Base-by-base conservation (phyloP, 352 stramenopile genomes). In the Phytophthora cryptogea region DNA sequence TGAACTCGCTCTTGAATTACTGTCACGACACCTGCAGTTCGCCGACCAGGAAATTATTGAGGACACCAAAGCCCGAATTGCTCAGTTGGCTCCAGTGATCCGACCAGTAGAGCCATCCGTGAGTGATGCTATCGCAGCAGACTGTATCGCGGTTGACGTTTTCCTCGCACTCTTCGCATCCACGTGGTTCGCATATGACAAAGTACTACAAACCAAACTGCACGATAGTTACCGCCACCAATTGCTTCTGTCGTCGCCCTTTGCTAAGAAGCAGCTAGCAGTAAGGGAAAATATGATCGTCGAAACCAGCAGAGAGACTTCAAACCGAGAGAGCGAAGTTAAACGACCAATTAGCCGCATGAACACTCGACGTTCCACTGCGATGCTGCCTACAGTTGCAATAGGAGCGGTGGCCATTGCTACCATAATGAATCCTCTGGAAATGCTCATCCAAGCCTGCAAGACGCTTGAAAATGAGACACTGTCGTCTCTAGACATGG, bases 151-250 rank as follows among this genome's bases (percentile, higher is more conserved):
- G 0, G 72, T 86, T 3, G 79, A 89, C 50, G 56, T 74, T 8
- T 66, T 88, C 35, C 68, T 89, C n/a, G 54, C 75, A 20, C 47
- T 85, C 13, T 83, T 88, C 50, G 54, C 50, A 9, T 69, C 59
- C 4, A 60, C 59, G 5, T 89, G 80, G 80, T 50, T 85, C 26
- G 68, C 72, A 13, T 62, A 75, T 49, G 80, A 89, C 46, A 59
- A 73, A 27, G 56, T 39, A 14, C 65, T 88, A 45, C 67, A 69
- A 3, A 61, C 31, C 33, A 74, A 77, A 40, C 66, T 88, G 41
- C 75, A 76, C 44, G 72, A 83, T 5, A 71, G 67, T 32, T 89
- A 83, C 36, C 72, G 67, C 9, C 66, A 72, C 2, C 66, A 83
- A 28, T 39, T 82, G 53, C 44, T 74, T 31, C 16, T 76, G 26